Percentiles rank a stretch among this genome's conserved stretches.
Conservation (phyloP, 176 grass and related monocot genomes). For the Raddia distichophylla region DNA sequence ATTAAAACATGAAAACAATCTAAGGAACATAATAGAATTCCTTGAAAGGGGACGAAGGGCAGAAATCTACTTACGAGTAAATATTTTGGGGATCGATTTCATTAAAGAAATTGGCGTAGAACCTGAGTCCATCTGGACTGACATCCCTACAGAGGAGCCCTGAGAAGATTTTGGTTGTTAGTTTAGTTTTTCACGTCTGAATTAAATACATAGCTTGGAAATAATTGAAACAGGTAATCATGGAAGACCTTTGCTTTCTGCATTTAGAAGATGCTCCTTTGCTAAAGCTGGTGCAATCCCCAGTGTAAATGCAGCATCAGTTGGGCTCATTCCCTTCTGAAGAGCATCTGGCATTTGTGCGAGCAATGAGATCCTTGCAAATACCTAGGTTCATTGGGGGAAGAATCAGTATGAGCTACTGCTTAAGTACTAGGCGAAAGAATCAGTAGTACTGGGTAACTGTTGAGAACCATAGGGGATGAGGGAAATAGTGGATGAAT, state of each 20-base stretch:
- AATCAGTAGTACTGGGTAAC: neutral
- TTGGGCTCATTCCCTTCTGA: slow-evolving; percentile 88
- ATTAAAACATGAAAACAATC: neutral
- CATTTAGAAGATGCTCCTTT: slow-evolving; percentile 94
- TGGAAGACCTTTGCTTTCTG: slow-evolving; percentile 85
- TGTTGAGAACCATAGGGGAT: neutral
- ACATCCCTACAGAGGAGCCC: slow-evolving; percentile 91
- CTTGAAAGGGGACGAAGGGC: neutral
- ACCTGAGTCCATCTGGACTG: slow-evolving; percentile 88
- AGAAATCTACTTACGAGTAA: slow-evolving; percentile 65
- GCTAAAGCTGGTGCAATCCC: slow-evolving; percentile 97
- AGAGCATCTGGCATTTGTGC: slow-evolving; percentile 81
- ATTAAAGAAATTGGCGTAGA: slow-evolving; percentile 89
- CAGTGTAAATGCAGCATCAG: slow-evolving; percentile 90
- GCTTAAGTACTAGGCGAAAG: slow-evolving; percentile 5
- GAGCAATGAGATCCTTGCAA: slow-evolving; percentile 79
- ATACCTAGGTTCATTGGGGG: slow-evolving; percentile 59
- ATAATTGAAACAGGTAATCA: slow-evolving; percentile 11
- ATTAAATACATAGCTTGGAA: slow-evolving; percentile 9
- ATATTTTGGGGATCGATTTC: slow-evolving; percentile 94
- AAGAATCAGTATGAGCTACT: slow-evolving; percentile 10
- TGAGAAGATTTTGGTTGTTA: slow-evolving; percentile 35
- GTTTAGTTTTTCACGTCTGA: slow-evolving; percentile 7
- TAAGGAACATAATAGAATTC: neutral
- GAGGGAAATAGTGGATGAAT: neutral